These are phyloP conservation scores for Trypanosoma boissoni DNA, from an alignment of 208 protist genomes.

Conservation along the genomic window DNA sequence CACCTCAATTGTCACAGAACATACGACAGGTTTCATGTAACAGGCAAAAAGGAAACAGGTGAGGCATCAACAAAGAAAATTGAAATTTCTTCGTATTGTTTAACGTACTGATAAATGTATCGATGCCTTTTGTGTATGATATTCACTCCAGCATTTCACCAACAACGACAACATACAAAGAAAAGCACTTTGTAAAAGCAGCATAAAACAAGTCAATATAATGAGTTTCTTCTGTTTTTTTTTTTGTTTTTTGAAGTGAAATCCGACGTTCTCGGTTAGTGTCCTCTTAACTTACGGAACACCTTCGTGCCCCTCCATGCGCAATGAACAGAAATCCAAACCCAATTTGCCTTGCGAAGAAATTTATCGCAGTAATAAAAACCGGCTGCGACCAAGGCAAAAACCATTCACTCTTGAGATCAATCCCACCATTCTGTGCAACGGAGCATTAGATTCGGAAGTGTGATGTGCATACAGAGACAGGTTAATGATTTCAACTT, in stretches of 20 bases:
- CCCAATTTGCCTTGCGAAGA: slow-evolving; percentile 91
- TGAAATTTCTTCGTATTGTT: slow-evolving; percentile 28
- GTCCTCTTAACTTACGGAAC: slow-evolving; percentile 86
- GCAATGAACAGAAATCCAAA: slow-evolving; percentile 93
- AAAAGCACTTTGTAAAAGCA: slow-evolving; percentile 70
- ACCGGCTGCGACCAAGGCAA: slow-evolving; percentile 71
- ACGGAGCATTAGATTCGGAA: slow-evolving; percentile 68
- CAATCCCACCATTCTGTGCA: slow-evolving; percentile 72
- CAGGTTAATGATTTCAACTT: slow-evolving; percentile 18
- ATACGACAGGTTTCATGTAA: slow-evolving; percentile 90
- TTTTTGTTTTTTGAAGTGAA: too few species aligned
- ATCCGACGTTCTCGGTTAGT: slow-evolving; percentile 83
- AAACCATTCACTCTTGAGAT: slow-evolving; percentile 46
- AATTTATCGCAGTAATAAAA: slow-evolving; percentile 90
- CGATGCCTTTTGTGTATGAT: slow-evolving; percentile 50
- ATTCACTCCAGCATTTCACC: slow-evolving; percentile 52
- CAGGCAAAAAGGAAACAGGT: slow-evolving; percentile 91
- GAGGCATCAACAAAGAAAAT: slow-evolving; percentile 78
- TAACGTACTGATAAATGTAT: slow-evolving; percentile 66
- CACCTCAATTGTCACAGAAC: slow-evolving; percentile 91
- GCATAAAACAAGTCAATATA: slow-evolving; percentile 71
- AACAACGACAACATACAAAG: slow-evolving; percentile 68
- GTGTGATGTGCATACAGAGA: slow-evolving; percentile 51
- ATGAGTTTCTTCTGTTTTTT: slow-evolving; percentile 85
- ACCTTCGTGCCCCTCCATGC: slow-evolving; percentile 92